These are phyloP conservation scores for Pseudocercospora musae DNA, from an alignment of 2,329 filamentous ascomycete species.

Conservation along the genomic window DNA sequence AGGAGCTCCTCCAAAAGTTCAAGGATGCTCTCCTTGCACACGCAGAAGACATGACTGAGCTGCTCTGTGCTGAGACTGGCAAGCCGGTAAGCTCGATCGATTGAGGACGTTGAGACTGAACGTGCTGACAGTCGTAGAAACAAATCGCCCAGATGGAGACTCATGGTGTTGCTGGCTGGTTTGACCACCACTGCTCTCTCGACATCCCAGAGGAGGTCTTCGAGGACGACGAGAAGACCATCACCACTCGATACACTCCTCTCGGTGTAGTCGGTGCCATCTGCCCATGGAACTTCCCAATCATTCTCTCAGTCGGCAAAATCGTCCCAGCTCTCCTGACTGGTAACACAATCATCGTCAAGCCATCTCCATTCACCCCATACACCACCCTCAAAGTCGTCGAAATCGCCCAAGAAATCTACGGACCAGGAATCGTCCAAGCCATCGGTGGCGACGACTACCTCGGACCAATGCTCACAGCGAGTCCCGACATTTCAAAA, in stretches of 20 bases:
- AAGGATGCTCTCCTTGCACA: slow-evolving; percentile 34
- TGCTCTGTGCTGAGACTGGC: slow-evolving; percentile 39
- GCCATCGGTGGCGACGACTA: slow-evolving; percentile 58
- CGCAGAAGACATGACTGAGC: slow-evolving; percentile 35
- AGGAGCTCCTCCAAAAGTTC: slow-evolving; percentile 36
- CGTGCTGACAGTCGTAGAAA: slow-evolving; percentile 30
- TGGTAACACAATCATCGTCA: slow-evolving; percentile 39
- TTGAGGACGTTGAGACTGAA: background rate
- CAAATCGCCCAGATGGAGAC: slow-evolving; percentile 43
- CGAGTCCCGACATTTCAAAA: slow-evolving; percentile 60
- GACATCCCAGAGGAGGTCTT: slow-evolving; percentile 40
- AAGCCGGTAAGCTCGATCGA: slow-evolving; percentile 33
- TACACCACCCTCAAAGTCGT: slow-evolving; percentile 59
- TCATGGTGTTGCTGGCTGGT: slow-evolving; percentile 34
- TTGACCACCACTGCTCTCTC: slow-evolving; percentile 39
- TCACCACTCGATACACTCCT: slow-evolving; percentile 47
- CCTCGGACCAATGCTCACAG: slow-evolving; percentile 58
- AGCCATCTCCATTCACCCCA: slow-evolving; percentile 53
- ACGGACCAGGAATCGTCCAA: slow-evolving; percentile 63
- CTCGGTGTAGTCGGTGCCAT: slow-evolving; percentile 48
- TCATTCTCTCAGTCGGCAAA: slow-evolving; percentile 54
- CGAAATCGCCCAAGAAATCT: slow-evolving; percentile 56
- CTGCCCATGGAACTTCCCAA: slow-evolving; percentile 52
- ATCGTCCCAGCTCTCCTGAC: slow-evolving; percentile 56
- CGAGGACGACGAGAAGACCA: slow-evolving; percentile 47